These are phyloP conservation scores for Erysimum cheiranthoides DNA, from an alignment of 345 rosid genomes.

Conservation along the genomic window DNA sequence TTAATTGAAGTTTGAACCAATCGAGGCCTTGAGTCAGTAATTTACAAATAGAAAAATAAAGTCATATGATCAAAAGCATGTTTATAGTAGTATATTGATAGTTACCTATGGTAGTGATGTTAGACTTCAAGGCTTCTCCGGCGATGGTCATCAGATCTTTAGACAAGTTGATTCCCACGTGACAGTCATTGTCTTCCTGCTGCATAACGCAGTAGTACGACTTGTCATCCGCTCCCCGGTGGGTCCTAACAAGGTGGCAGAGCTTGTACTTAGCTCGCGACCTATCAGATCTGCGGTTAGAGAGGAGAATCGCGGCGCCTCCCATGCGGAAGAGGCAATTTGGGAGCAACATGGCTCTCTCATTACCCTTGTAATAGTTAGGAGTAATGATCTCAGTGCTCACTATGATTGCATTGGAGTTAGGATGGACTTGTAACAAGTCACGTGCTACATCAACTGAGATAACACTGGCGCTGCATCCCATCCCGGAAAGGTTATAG, in stretches of 20 bases:
- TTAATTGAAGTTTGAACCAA: not conserved
- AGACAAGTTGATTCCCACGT: constrained; percentile 64
- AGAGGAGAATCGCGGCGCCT: constrained; percentile 66
- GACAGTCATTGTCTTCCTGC: constrained; percentile 69
- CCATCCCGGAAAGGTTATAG: constrained; percentile 85
- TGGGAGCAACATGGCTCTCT: constrained; percentile 83
- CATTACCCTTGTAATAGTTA: constrained; percentile 70
- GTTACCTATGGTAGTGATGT: constrained; percentile 67
- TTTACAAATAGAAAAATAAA: not conserved
- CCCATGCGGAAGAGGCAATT: constrained; percentile 90
- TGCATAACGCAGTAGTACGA: constrained; percentile 71
- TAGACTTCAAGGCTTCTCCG: constrained; percentile 77
- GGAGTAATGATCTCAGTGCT: constrained; percentile 84
- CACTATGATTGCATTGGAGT: constrained; percentile 68
- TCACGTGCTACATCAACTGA: constrained; percentile 76
- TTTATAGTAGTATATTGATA: not conserved
- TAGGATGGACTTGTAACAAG: constrained; percentile 72
- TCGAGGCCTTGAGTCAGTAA: not conserved
- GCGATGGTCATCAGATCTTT: constrained; percentile 84
- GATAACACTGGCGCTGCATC: constrained; percentile 78
- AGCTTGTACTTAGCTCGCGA: constrained; percentile 67
- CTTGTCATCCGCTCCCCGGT: constrained; percentile 71
- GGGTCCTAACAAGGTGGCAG: constrained; percentile 73
- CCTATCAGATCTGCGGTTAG: constrained; percentile 62
- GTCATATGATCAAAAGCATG: not conserved